Conservation (phyloP, 371 early-diverging fungal species). For the Lichtheimia ramosa region DNA sequence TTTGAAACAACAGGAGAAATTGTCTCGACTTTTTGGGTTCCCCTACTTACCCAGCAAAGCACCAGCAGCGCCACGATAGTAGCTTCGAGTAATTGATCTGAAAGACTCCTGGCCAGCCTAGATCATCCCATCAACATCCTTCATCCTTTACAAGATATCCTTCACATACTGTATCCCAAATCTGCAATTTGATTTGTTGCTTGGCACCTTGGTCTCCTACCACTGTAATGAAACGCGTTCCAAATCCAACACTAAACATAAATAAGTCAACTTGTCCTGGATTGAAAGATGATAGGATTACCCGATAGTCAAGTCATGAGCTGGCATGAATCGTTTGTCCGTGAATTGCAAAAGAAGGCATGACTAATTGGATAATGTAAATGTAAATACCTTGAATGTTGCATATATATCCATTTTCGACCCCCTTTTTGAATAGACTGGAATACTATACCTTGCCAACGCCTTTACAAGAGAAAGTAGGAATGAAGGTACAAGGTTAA, state of each 20-base stretch:
- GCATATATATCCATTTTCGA: not conserved
- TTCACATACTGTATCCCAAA: constrained; percentile 95
- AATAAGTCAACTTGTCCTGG: not conserved
- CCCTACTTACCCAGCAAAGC: constrained; percentile 45
- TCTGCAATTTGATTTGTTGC: constrained; percentile 92
- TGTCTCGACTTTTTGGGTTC: no score
- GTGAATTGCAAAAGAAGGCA: constrained; percentile 83
- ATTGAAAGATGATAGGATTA: constrained; percentile 15
- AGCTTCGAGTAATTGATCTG: constrained; percentile 93
- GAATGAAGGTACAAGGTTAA: no score
- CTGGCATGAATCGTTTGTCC: constrained; percentile 80
- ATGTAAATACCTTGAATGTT: constrained; percentile 9
- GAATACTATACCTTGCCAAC: constrained; percentile 5
- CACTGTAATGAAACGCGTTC: constrained; percentile 76
- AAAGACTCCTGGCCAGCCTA: constrained; percentile 96
- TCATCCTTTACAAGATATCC: not conserved
- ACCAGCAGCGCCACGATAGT: constrained; percentile 97
- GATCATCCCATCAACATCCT: not conserved
- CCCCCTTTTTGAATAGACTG: no score
- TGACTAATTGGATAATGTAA: constrained; percentile 46
- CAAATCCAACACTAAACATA: constrained; percentile 74
- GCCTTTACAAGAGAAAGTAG: not conserved
- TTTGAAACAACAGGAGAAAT: not conserved
- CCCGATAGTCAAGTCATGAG: constrained; percentile 88
- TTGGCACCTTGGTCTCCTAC: constrained; percentile 53